Evolutionary conservation across 768 basidiomycete genomes (phyloP).

Genomic region (Punctularia strigosozonata): DNA sequence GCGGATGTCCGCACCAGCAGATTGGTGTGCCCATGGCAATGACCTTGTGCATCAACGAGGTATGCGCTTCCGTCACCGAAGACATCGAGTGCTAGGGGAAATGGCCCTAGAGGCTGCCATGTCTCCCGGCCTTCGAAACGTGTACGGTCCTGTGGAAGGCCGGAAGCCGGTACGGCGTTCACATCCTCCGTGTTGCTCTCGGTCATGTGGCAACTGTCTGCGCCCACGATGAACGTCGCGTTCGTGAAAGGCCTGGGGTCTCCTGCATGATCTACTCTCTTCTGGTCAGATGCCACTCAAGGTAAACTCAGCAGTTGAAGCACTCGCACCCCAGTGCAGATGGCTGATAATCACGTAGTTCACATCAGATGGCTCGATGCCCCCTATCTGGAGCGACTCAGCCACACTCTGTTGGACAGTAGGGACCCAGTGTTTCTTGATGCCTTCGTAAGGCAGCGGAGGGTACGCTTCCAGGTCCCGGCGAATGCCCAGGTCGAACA

Average conservation of each 20-base stretch:
- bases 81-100: conserved; percentile 37
- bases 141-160: conserved; percentile 26
- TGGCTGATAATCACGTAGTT: conserved; percentile 37
- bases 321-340: conserved; percentile 34
- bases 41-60: conserved; percentile 43
- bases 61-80: conserved; percentile 49
- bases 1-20: conserved; percentile 40
- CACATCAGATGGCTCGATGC: conserved; percentile 29
- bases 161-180: conserved; percentile 17
- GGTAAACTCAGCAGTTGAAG: not conserved
- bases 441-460: conserved; percentile 18
- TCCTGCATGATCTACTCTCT: conserved; percentile 24
- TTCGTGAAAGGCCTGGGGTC: conserved; percentile 32
- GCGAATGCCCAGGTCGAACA: conserved; percentile 47
- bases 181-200: conserved; percentile 32
- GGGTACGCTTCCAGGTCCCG: conserved; percentile 32
- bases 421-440: conserved; percentile 9
- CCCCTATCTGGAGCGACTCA: conserved; percentile 40
- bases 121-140: conserved; percentile 19
- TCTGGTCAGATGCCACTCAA: not conserved
- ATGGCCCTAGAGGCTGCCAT: conserved; percentile 29
- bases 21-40: conserved; percentile 43
- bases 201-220: conserved; percentile 22
- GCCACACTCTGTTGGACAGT: conserved; percentile 18
- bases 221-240: conserved; percentile 37